Base-by-base conservation (phyloP, 2,329 filamentous ascomycete genomes). In the Graphilbum sp. region DNA sequence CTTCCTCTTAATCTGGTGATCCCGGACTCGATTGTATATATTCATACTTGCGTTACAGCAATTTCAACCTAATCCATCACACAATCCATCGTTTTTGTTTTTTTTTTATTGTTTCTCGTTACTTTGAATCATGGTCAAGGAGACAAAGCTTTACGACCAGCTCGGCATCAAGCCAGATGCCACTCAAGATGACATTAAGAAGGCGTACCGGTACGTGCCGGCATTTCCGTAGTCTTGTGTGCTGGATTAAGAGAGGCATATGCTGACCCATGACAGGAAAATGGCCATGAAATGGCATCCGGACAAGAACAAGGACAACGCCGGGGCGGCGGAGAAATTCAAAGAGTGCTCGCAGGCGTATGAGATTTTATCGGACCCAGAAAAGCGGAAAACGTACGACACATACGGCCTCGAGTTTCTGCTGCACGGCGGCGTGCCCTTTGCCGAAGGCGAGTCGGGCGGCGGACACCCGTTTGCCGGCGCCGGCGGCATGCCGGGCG, bases 271-370 rank as follows among this genome's bases (percentile, higher is more conserved):
- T n/a, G 5, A 29, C 56, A 85, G 81, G 45, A 94, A 94, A 68
- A 72, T 78, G 40, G 88, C 88, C 39, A 62, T 96, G 55, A 92
- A 87, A 63, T 87, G 76, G 62, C 90, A 98, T 54, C 90, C 90
- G 7, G 90, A 98, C 67, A 98, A 96, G 69, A 98, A 96, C 69
- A 87, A 87, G 59, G 79, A 93, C 61, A 86, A 88, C 50, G 76
- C 86, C 23, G 63, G 75, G 37, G 84, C 88, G 9, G 67, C 75
- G 43, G 90, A 96, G 56, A 95, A 88, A 61, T 98, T 98, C 69
- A 98, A 98, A 63, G 90, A 96, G 58, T 82, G 86, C 46, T 94
- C 86, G 1, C 87, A 96, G 63, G 90, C 90, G 41, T 98, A 95
- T 64, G 90, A 98, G 62, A 93, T 98, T 49, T 76, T 98, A 3